Evolutionary conservation across 768 basidiomycete species (phyloP).

Genomic region (Cystoderma amianthinum): DNA sequence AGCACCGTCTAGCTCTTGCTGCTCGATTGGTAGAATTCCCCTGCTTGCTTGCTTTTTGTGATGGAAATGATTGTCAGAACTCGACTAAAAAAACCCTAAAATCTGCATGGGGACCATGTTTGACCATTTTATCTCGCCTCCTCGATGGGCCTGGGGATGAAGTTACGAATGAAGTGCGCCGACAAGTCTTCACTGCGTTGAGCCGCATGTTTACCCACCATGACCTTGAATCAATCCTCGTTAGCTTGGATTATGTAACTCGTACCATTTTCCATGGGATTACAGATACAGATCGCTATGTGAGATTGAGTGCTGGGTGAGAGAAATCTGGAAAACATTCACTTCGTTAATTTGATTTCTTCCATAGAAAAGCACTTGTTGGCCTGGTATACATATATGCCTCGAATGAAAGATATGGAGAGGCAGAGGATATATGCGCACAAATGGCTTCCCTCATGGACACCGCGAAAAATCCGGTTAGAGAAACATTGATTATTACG

Average conservation of each 20-base stretch:
- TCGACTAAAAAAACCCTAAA: slow-evolving; percentile 14
- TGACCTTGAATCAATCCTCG: slow-evolving; percentile 18
- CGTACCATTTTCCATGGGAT: slow-evolving; percentile 42
- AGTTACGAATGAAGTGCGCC: slow-evolving; percentile 39
- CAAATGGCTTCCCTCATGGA: slow-evolving; percentile 44
- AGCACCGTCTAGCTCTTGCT: slow-evolving; percentile 24
- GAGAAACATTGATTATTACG: slow-evolving; percentile 60
- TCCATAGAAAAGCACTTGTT: slow-evolving; percentile 37
- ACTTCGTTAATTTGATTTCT: not conserved
- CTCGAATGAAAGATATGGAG: slow-evolving; percentile 18
- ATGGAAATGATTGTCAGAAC: slow-evolving; percentile 18
- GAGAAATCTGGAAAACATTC: slow-evolving; percentile 9
- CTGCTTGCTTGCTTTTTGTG: slow-evolving; percentile 30
- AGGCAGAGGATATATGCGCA: slow-evolving; percentile 33
- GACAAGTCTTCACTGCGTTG: slow-evolving; percentile 33
- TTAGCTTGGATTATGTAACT: slow-evolving; percentile 20
- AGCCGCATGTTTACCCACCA: slow-evolving; percentile 36
- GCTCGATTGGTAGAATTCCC: slow-evolving; percentile 21
- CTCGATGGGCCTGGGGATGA: slow-evolving; percentile 41
- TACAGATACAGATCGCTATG: slow-evolving; percentile 45
- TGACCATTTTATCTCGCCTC: slow-evolving; percentile 28
- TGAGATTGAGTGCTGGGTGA: slow-evolving; percentile 67
- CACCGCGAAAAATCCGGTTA: slow-evolving; percentile 33
- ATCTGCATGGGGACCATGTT: slow-evolving; percentile 23
- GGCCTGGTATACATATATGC: slow-evolving; percentile 38